A percentile compares a stretch with the other conserved stretches of the same genome.
These are phyloP conservation scores for Hypericum perforatum DNA, from an alignment of 345 rosid genomes.

Conservation along the genomic window DNA sequence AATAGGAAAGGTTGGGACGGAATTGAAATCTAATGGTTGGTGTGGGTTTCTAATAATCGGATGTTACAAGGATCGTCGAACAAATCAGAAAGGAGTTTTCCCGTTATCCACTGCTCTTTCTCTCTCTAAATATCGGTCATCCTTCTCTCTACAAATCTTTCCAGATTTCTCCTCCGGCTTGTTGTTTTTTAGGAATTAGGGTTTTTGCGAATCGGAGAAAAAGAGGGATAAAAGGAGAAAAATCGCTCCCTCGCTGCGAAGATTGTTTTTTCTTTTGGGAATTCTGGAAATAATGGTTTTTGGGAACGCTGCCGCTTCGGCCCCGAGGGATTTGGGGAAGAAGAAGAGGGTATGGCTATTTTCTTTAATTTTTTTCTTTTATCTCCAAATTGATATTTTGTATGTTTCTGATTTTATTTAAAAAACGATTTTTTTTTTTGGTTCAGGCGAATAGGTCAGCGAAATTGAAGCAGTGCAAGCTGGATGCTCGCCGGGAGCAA, in stretches of 20 bases:
- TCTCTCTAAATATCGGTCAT: constrained; percentile 13
- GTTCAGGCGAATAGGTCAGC: constrained; percentile 74
- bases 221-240: no score
- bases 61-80: no score
- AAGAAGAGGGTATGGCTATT: constrained; percentile 57
- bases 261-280: no score
- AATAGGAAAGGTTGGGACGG: no score
- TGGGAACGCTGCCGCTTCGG: constrained; percentile 33
- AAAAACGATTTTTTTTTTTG: not conserved
- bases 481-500: constrained; percentile 90
- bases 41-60: no score
- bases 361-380: not conserved
- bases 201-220: constrained; percentile 27
- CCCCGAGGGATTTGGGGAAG: constrained; percentile 50
- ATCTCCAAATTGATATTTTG: not conserved
- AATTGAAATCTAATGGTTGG: no score
- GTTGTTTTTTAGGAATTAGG: constrained; percentile 24
- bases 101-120: constrained; percentile 13
- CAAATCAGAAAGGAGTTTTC: not conserved
- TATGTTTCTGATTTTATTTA: not conserved
- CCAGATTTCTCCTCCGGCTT: not conserved
- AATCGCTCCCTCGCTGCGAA: no score
- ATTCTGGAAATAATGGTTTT: no score
- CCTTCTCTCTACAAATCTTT: not conserved
- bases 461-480: constrained; percentile 89